A percentile compares a stretch with the other conserved stretches of the same genome.
phyloP scores from a whole-genome alignment of 2,329 filamentous ascomycete species.

The Pestalotiopsis sp. region DNA sequence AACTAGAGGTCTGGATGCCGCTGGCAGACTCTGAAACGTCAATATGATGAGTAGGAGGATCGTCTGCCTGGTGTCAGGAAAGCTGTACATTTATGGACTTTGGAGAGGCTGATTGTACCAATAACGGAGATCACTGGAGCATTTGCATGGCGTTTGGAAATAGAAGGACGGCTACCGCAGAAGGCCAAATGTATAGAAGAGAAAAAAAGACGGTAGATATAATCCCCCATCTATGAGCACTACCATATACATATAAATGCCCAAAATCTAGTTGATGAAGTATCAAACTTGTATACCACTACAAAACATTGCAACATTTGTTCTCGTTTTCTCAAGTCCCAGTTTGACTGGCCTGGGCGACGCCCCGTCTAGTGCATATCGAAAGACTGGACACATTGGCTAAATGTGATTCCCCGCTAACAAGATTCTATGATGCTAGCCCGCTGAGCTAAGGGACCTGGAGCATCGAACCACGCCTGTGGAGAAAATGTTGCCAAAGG shows the following conservation, averaged over 20 bases:
- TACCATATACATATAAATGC: background rate
- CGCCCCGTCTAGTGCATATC: background rate
- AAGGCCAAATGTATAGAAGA: conserved; percentile 21
- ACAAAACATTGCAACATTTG: no score
- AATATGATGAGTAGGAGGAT: conserved; percentile 16
- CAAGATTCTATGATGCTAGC: background rate
- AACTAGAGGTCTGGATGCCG: conserved; percentile 62
- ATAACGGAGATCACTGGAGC: conserved; percentile 24
- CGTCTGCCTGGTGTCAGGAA: background rate
- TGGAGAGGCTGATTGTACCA: conserved; percentile 19
- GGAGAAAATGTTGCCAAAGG: background rate
- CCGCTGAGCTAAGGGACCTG: background rate
- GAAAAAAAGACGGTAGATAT: conserved; percentile 20
- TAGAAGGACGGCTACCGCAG: conserved; percentile 6
- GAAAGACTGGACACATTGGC: background rate
- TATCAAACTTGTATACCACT: no score
- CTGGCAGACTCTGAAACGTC: conserved; percentile 32
- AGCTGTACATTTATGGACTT: conserved; percentile 8
- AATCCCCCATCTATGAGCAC: conserved; percentile 21
- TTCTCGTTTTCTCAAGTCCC: background rate
- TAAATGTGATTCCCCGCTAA: background rate
- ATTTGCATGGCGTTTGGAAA: conserved; percentile 34
- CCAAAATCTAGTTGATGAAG: background rate
- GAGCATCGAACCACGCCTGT: conserved; percentile 11
- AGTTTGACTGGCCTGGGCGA: background rate